Percentiles rank a stretch among this genome's conserved stretches.
Evolutionary conservation across 345 rosid species (phyloP).

Genomic region (Melaleuca quinquenervia): DNA sequence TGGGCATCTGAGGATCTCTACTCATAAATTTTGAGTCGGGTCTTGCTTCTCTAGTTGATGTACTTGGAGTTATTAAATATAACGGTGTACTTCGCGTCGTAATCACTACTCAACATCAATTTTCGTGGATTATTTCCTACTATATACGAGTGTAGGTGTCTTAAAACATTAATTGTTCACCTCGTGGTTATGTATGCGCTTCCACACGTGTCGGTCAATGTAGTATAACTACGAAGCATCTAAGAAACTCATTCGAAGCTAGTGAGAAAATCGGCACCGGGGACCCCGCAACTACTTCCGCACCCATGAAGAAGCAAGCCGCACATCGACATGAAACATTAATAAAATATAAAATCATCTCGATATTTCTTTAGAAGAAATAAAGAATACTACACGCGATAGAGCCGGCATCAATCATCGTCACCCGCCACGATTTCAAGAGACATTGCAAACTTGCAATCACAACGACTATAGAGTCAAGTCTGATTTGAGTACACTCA

Average conservation of each 20-base stretch:
- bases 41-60: no score
- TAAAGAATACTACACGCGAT: not conserved
- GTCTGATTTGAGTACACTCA: not conserved
- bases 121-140: no score
- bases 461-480: no score
- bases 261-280: not conserved
- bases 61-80: no score
- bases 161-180: not conserved
- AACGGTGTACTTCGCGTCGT: no score
- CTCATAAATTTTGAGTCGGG: no score
- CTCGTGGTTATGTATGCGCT: not conserved
- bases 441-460: no score
- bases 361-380: not conserved
- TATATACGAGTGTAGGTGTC: no score
- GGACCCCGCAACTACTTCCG: no score
- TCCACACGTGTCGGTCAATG: not conserved
- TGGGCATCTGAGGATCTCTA: no score
- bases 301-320: not conserved
- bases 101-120: no score
- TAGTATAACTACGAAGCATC: not conserved
- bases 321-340: not conserved
- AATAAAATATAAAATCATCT: not conserved
- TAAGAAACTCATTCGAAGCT: not conserved
- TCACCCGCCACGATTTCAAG: not conserved
- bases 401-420: not conserved